Percentiles rank a stretch among this genome's conserved stretches.
Conservation (phyloP, 1,284 basidiomycete genomes). For the Marasmius sp. region DNA sequence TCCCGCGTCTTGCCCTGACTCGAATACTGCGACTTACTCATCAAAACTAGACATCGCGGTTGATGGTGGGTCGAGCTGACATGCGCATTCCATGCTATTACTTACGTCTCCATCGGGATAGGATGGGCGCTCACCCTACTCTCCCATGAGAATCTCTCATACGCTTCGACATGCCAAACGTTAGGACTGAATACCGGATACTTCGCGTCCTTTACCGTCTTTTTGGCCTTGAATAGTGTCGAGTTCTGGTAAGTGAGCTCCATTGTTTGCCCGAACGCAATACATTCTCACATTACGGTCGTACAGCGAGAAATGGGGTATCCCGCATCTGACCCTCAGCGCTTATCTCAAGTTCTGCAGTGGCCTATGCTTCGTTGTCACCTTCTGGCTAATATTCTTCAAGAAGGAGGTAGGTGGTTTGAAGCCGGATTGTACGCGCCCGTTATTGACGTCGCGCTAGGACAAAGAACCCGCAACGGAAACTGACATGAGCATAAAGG, state of each 20-base stretch:
- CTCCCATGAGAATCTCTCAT: conserved; percentile 93
- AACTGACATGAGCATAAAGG: conserved; percentile 87
- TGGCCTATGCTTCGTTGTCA: conserved; percentile 78
- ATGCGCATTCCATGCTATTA: conserved; percentile 2
- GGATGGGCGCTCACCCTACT: conserved; percentile 97
- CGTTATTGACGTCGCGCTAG: conserved; percentile 32
- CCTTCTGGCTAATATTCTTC: conserved; percentile 85
- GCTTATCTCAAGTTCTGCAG: conserved; percentile 91
- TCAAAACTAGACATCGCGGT: conserved; percentile 85
- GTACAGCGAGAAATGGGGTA: conserved; percentile 75
- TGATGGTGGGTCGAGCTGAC: conserved; percentile 59
- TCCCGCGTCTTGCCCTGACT: neutral
- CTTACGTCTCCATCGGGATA: conserved; percentile 26
- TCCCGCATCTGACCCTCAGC: conserved; percentile 80
- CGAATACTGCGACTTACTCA: conserved; percentile 10
- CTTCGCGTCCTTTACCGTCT: conserved; percentile 96
- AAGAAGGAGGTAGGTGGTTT: conserved; percentile 75
- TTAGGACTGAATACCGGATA: conserved; percentile 96
- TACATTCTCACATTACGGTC: conserved; percentile 11
- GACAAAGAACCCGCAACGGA: conserved; percentile 72
- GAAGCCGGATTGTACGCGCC: neutral
- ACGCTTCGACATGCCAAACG: conserved; percentile 97
- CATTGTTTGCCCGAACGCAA: neutral
- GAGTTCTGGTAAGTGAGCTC: conserved; percentile 74
- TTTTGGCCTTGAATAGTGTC: conserved; percentile 94